Base-by-base conservation (phyloP, 148 eudicot species). In the Arbutus unedo region DNA sequence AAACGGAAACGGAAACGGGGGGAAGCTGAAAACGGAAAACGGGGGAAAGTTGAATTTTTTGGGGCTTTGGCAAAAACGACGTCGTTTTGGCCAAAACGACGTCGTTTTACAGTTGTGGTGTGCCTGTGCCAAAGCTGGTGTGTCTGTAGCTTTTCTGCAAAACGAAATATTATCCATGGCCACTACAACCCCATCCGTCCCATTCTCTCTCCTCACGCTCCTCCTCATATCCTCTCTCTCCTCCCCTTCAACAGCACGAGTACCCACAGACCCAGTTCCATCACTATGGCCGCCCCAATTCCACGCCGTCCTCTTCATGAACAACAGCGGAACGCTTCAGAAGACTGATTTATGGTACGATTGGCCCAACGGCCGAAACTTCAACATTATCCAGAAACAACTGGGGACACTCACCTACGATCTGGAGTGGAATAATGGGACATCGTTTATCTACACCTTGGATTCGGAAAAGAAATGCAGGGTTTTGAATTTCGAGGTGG, bases 321-420 rank as follows among this genome's bases (percentile, higher is more conserved):
- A 86, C 78, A 45, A 64, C 19, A 79, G 72, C 76, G 85, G 85
- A 19, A 2, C 72, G 6, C 85, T 86, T 13, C 83, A 86, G 50
- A 47, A 62, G 38, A 74, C 81, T 21, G 88, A 86, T 76, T 77
- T 86, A 49, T 86, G 86, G 86, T 87, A 87, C 84, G 89, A 87
- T 54, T 87, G 82, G 81, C 86, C 89, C 48, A 84, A 84, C 10
- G 89, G 89, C 60, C 82, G 89, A 11, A 87, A 87, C 79, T 87
- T 87, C 84, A 87, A 87, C 86, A 84, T 84, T 54, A 87, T 87
- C 49, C 89, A 78, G 50, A 1, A 47, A 73, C 84, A 81, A 57
- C 78, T 85, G 9, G 81, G 81, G 0, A 68, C 78, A 71, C 73
- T 81, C 49, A 16, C n/a, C 15, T 84, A 84, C 76, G 86, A 84